Evolutionary conservation across 164 flowering plant genomes (phyloP), one percentile per base, ranked within the genome.

Genomic region (Chimonanthus salicifolius): DNA sequence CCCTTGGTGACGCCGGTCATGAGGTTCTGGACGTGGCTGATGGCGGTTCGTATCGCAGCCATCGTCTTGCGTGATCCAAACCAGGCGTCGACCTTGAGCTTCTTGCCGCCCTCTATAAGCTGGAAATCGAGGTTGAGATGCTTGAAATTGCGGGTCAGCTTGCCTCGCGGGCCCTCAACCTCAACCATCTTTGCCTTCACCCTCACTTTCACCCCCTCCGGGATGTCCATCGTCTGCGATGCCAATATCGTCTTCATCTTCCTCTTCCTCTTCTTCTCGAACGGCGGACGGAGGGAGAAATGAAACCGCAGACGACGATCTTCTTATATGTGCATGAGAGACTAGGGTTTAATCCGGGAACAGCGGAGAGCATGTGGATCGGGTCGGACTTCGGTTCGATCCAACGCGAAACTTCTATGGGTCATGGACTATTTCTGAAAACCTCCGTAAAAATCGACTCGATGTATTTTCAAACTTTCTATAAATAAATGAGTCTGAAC

Each of bases 11-110:
- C 92, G 13, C 92, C 92, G 9, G 83, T 82, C 70, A 88, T 87
- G 67, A 88, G 83, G 64, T 88, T 88, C 58, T 76, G 70, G 47
- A 88, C 87, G 58, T 88, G 90, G 80, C 87, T 84, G 62, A 87
- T 81, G 18, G 92, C 92, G 20, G 92, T 88, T 0, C 90, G 74
- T 72, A 88, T 89, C 47, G 92, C 85, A 6, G 92, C 92, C 70
- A 85, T 81, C 71, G 90, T 80, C 75, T 87, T 87, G 20, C 92
- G 62, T n/a, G 87, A 81, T 4, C 90, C 90, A 74, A 89, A 89
- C 92, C 92, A 89, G n/a, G 90, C 84, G 10, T 89, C 92, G 62
- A 89, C 80, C 80, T 84, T 85, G n/a, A 89, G 85, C 82, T 84
- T 82, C 76, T 71, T 72, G 70, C 82, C 83, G 2, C 87, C 90